Evolutionary conservation across 2,329 filamentous ascomycete species (phyloP).

Genomic region (Cyphellophora attinorum): DNA sequence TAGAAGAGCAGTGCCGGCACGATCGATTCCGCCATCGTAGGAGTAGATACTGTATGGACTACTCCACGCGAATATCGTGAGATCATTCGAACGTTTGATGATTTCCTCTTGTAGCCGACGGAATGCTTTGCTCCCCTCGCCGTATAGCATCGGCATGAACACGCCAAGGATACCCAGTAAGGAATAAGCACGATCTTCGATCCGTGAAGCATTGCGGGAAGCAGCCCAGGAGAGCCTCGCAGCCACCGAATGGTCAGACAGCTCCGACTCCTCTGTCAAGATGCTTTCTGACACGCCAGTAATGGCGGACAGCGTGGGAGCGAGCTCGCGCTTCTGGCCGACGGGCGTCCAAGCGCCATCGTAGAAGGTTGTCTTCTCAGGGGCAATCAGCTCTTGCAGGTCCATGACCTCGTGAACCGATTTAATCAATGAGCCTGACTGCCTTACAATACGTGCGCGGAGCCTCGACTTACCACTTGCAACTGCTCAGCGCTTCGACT

Average conservation of each 20-base stretch:
- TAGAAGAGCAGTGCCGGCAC: too few species aligned
- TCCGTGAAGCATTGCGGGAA: constrained; percentile 13
- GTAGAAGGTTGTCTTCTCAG: constrained; percentile 8
- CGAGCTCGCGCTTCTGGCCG: not conserved
- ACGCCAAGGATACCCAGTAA: constrained; percentile 22
- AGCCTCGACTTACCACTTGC: not conserved
- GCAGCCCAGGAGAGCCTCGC: constrained; percentile 19
- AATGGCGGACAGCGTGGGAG: not conserved
- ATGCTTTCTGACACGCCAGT: not conserved
- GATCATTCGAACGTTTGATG: constrained; percentile 1
- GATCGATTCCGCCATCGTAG: too few species aligned
- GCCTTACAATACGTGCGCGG: not conserved
- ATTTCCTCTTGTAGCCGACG: constrained; percentile 9
- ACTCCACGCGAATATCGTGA: not conserved
- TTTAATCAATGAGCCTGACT: constrained; percentile 2
- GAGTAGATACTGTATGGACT: too few species aligned
- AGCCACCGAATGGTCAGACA: not conserved
- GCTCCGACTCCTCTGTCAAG: too few species aligned
- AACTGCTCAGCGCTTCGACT: too few species aligned
- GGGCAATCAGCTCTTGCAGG: constrained; percentile 18
- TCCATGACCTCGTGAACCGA: constrained; percentile 17
- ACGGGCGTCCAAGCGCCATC: not conserved
- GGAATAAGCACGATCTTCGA: constrained; percentile 23
- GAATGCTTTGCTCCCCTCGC: constrained; percentile 17
- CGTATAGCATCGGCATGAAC: constrained; percentile 24